Conservation (phyloP, 2,329 filamentous ascomycete species). For the Fusarium nematophilum region DNA sequence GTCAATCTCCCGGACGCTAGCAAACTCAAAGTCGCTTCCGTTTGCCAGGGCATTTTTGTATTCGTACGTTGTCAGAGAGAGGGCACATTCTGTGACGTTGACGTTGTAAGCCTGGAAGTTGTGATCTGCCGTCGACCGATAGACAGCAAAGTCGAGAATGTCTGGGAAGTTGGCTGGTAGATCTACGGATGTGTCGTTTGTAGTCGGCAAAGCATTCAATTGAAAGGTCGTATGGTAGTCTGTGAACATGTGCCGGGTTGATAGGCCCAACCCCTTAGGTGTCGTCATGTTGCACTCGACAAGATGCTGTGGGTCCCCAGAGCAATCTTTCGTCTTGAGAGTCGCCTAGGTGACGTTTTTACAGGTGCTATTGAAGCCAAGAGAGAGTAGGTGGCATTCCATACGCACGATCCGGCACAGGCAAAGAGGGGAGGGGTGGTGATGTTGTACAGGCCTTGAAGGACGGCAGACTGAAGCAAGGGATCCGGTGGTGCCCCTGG, state of each 20-base stretch:
- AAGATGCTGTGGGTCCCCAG: not conserved
- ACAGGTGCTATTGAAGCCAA: constrained; percentile 16
- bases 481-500: constrained; percentile 7
- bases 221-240: constrained; percentile 2
- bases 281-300: constrained; percentile 18
- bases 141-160: constrained; percentile 8
- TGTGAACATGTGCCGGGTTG: not conserved
- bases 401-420: constrained; percentile 16
- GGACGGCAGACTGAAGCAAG: constrained; percentile 14
- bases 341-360: constrained; percentile 11
- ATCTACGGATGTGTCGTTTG: too few species aligned
- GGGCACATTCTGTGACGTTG: constrained; percentile 21
- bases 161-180: not conserved
- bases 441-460: constrained; percentile 19
- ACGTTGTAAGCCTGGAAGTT: not conserved
- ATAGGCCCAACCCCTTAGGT: constrained; percentile 4
- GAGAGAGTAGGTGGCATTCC: constrained; percentile 10
- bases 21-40: constrained; percentile 15
- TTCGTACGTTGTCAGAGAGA: constrained; percentile 1
- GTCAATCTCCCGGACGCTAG: not conserved
- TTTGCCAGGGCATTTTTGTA: constrained; percentile 7
- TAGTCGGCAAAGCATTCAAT: constrained; percentile 1
- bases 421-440: constrained; percentile 1
- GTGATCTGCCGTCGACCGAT: constrained; percentile 14
- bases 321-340: constrained; percentile 1